Conservation (phyloP, 1,284 basidiomycete species). For the Trametes versicolor region DNA sequence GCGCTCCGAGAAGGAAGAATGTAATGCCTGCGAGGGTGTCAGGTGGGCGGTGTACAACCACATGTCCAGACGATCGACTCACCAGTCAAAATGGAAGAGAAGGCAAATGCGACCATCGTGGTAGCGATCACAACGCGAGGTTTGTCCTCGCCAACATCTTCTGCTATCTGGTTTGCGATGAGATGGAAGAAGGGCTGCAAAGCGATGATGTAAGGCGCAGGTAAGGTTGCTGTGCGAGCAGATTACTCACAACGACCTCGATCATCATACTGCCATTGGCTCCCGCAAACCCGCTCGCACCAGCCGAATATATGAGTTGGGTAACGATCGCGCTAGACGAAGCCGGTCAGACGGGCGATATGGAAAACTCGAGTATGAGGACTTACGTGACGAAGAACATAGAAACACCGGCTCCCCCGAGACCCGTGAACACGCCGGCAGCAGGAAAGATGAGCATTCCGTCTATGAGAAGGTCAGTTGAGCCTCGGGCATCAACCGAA, state of each 20-base stretch:
- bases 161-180: conserved; percentile 81
- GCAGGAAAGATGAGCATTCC: conserved; percentile 94
- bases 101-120: conserved; percentile 89
- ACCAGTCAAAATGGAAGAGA: conserved; percentile 94
- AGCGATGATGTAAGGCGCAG: neutral
- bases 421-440: conserved; percentile 80
- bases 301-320: conserved; percentile 88
- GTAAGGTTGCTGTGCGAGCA: neutral
- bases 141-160: conserved; percentile 77
- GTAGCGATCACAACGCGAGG: conserved; percentile 86
- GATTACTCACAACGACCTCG: conserved; percentile 84
- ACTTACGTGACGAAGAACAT: conserved; percentile 92
- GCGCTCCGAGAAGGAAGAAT: conserved; percentile 87
- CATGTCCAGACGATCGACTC: conserved; percentile 33
- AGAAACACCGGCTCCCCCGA: conserved; percentile 92
- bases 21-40: conserved; percentile 63
- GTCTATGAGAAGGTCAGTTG: conserved; percentile 50
- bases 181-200: conserved; percentile 95
- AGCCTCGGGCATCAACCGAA: too few relatives aligned
- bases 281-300: conserved; percentile 89
- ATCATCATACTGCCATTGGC: conserved; percentile 99
- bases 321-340: conserved; percentile 70
- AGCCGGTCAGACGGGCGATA: neutral
- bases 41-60: conserved; percentile 10
- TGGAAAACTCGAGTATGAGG: neutral